Evolutionary conservation across 768 basidiomycete genomes (phyloP), one percentile per base, ranked within the genome.

Genomic region (Cytidiella melzeri): DNA sequence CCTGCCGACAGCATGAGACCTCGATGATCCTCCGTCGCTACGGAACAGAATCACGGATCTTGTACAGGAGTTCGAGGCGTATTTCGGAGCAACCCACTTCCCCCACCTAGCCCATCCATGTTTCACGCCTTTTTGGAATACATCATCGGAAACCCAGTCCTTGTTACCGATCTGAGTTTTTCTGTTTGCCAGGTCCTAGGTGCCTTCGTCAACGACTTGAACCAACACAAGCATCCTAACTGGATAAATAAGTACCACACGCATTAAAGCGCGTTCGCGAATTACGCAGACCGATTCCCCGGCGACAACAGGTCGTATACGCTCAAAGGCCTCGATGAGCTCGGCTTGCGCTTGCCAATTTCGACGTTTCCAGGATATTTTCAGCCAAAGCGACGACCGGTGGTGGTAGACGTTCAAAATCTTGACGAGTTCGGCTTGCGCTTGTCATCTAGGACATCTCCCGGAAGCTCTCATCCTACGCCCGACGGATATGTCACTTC

Each of bases 21-120:
- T 9, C 10, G 13, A 24, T 23, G 43, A 44, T 10, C 19, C 25
- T 27, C 9, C 12, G 13, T 10, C 26, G 13, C 13, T 44, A 6
- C 43, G 19, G 15, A 26, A 9, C 9, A 18, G 25, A 10, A 44
- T 44, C 25, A 15, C 12, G 43, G 34, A 44, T 11, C 13, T 51
- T 19, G 43, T 51, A n/a, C 15, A 45, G 27, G 45, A 45, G 21
- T 26, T 51, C 23, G 50, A 51, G 38, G 19, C 39, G 11, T 51
- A 42, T 44, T 12, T 51, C 5, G 18, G 9, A 34, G 9, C 4
- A 12, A 7, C n/a, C 39, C 24, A 12, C 12, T 25, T 15, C 27
- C 10, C 25, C 28, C 15, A 15, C 48, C 48, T n/a, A 49, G 48
- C 23, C 48, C 48, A 20, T 49, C 40, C 19, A 38, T 49, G 15